Conservation (phyloP, 2,329 filamentous ascomycete species). For the Aspergillus unguis region DNA sequence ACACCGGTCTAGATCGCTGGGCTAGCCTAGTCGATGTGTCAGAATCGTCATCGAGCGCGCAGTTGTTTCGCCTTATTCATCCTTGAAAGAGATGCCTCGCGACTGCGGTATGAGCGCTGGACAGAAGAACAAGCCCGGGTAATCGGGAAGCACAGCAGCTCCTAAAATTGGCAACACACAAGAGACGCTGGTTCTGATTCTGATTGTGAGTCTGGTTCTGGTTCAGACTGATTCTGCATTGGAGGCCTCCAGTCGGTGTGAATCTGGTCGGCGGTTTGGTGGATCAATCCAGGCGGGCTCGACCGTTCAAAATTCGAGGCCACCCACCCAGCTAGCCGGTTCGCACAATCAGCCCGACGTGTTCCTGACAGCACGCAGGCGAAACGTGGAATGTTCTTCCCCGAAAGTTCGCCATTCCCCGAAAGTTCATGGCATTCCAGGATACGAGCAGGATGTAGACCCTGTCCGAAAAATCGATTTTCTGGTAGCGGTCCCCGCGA, state of each 20-base stretch:
- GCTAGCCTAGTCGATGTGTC: neutral
- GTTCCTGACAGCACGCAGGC: slow-evolving; percentile 6
- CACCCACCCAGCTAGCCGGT: slow-evolving; percentile 2
- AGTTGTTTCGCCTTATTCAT: neutral
- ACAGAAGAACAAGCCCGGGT: neutral
- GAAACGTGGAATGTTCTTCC: slow-evolving; percentile 1
- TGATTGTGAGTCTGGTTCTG: too few species aligned
- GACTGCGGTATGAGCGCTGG: neutral
- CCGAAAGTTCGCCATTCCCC: neutral
- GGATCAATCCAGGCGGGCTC: slow-evolving; percentile 5
- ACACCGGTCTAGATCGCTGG: slow-evolving; percentile 5
- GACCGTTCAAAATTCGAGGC: slow-evolving; percentile 2
- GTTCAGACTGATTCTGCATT: neutral
- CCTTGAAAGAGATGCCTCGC: neutral
- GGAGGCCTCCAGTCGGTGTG: neutral
- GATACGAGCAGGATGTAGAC: neutral
- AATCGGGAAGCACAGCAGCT: neutral
- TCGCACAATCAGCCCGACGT: slow-evolving; percentile 7
- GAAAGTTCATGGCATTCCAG: neutral
- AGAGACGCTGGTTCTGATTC: neutral
- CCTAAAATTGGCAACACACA: neutral
- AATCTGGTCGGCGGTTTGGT: neutral
- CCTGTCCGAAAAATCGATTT: neutral
- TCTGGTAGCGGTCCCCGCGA: neutral
- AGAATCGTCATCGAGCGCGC: neutral